phyloP scores from a whole-genome alignment of 495 filamentous ascomycete genomes.

The Penicillium cosmopolitanum region DNA sequence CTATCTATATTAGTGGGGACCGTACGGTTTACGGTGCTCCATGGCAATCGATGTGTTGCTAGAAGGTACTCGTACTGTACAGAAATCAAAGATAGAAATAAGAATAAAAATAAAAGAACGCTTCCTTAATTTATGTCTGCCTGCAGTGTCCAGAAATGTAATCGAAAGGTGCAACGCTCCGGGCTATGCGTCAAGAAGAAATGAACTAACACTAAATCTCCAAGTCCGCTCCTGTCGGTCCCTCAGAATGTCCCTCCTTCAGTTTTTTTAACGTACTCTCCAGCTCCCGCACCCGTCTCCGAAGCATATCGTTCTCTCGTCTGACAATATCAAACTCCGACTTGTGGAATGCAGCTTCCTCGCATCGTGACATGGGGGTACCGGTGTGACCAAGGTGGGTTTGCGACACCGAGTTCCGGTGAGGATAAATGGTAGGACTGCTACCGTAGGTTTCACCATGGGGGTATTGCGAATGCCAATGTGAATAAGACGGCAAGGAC shows the following conservation, averaged over 20 bases:
- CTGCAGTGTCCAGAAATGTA: constrained; percentile 14
- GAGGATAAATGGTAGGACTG: constrained; percentile 34
- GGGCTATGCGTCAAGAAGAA: constrained; percentile 8
- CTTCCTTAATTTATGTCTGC: constrained; percentile 18
- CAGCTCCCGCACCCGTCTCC: constrained; percentile 72
- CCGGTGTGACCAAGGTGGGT: constrained; percentile 32
- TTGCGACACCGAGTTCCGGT: constrained; percentile 37
- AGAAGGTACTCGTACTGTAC: too few species aligned
- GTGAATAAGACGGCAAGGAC: constrained; percentile 36
- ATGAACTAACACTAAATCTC: neutral
- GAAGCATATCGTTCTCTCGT: constrained; percentile 79
- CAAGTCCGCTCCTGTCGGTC: constrained; percentile 3
- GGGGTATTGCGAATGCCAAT: constrained; percentile 30
- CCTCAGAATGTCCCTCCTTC: constrained; percentile 13
- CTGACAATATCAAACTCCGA: constrained; percentile 74
- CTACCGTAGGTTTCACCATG: constrained; percentile 33
- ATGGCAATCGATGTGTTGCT: too few species aligned
- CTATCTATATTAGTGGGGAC: neutral
- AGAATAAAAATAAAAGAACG: constrained; percentile 9
- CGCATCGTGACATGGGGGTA: constrained; percentile 52
- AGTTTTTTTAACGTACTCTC: constrained; percentile 52
- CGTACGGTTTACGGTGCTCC: neutral
- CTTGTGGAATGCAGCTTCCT: constrained; percentile 70
- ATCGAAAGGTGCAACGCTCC: constrained; percentile 5
- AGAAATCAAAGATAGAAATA: too few species aligned